phyloP scores from a whole-genome alignment of 805 yeast genomes.

The Pichia ethanolica region DNA sequence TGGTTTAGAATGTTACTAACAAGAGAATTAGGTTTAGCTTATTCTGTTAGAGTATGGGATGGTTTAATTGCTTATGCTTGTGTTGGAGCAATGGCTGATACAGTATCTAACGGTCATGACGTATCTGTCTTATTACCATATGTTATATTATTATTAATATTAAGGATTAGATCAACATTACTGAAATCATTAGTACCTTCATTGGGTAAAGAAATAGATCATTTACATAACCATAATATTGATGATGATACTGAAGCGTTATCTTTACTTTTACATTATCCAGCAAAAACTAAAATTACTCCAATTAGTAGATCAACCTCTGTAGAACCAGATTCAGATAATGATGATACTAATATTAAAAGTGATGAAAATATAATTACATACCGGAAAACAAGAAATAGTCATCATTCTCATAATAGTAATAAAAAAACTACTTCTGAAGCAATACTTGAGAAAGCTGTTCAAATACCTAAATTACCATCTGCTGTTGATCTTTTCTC shows the following conservation, averaged over 20 bases:
- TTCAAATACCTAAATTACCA: constrained; percentile 6
- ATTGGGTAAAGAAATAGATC: not conserved
- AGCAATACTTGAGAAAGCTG: not conserved
- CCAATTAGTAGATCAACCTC: constrained; percentile 7
- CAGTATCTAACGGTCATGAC: constrained; percentile 6
- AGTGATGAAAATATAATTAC: constrained; percentile 5
- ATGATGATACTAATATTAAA: not conserved
- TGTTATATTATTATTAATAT: constrained; percentile 35
- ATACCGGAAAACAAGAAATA: not conserved
- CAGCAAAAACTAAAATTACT: constrained; percentile 14
- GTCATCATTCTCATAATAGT: not conserved
- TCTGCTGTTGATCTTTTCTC: constrained; percentile 5
- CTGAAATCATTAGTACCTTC: constrained; percentile 2
- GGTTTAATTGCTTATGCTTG: constrained; percentile 29
- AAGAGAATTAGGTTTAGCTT: constrained; percentile 38
- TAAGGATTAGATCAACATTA: constrained; percentile 10
- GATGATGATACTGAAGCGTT: constrained; percentile 45
- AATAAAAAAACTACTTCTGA: not conserved
- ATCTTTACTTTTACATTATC: constrained; percentile 43
- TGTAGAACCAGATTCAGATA: not conserved
- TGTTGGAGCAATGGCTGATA: constrained; percentile 5
- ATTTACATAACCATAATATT: not conserved
- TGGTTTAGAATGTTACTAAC: constrained; percentile 39
- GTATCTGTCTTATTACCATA: constrained; percentile 29
- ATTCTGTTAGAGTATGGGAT: constrained; percentile 41